These are phyloP conservation scores for Diddensiella transvaalensis DNA, from an alignment of 805 yeast species.

Conservation along the genomic window DNA sequence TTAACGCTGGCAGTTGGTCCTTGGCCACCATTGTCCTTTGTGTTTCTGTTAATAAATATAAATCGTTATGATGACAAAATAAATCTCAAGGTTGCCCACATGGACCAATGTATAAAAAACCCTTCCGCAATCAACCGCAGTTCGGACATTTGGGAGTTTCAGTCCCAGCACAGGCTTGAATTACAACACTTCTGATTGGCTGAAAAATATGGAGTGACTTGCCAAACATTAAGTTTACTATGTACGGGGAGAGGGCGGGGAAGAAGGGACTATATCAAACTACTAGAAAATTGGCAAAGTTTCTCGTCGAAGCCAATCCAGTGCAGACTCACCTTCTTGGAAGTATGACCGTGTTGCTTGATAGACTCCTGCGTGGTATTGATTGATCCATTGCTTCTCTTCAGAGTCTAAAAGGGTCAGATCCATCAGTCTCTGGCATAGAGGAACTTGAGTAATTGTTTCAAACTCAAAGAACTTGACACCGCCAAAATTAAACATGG, in stretches of 20 bases:
- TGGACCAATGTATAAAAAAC: too few relatives aligned
- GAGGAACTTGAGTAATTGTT: slow-evolving; percentile 80
- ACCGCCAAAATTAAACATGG: slow-evolving; percentile 48
- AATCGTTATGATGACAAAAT: too few relatives aligned
- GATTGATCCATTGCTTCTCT: slow-evolving; percentile 67
- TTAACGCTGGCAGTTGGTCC: slow-evolving; percentile 8
- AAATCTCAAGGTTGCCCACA: too few relatives aligned
- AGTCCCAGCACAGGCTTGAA: too few relatives aligned
- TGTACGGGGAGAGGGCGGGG: too few relatives aligned
- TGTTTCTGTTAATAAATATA: too few relatives aligned
- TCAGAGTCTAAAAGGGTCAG: slow-evolving; percentile 48
- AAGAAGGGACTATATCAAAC: too few relatives aligned
- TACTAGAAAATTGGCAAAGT: slow-evolving; percentile 39
- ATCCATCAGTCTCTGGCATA: slow-evolving; percentile 74
- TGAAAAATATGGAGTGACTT: not conserved
- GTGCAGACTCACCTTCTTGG: slow-evolving; percentile 56
- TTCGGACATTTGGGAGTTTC: too few relatives aligned
- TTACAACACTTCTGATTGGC: too few relatives aligned
- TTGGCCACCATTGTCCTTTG: slow-evolving; percentile 8
- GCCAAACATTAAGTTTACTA: too few relatives aligned
- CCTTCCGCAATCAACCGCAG: too few relatives aligned
- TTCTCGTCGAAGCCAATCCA: slow-evolving; percentile 69
- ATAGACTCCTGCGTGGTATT: slow-evolving; percentile 60
- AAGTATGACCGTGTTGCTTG: slow-evolving; percentile 47
- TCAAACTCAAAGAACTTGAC: slow-evolving; percentile 65